Percentiles rank a stretch among this genome's conserved stretches.
These are phyloP conservation scores for cucumber (Cucumis sativus) DNA, from an alignment of 306 rosid genomes.

Conservation along the genomic window Cucumber_9930_V3 NC_026655.2:32232501-32233000, in stretches of 20 bases:
- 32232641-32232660: background rate
- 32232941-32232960: background rate
- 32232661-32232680: background rate
- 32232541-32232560: conserved; percentile 18
- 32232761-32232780: no score
- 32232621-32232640: background rate
- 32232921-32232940: background rate
- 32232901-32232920: background rate
- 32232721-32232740: conserved; percentile 15
- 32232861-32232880: background rate
- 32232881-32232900: background rate
- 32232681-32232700: background rate
- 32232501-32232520: conserved; percentile 12
- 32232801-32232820: background rate
- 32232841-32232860: background rate
- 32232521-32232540: conserved; percentile 7
- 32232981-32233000: background rate
- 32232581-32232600: background rate
- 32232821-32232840: background rate
- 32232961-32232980: background rate
- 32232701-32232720: conserved; percentile 1
- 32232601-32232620: background rate
- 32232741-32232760: conserved; percentile 15
- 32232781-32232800: background rate
- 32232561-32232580: conserved; percentile 11